Evolutionary conservation across 805 yeast genomes (phyloP).

Genomic region (Spencermartinsiella europaea): DNA sequence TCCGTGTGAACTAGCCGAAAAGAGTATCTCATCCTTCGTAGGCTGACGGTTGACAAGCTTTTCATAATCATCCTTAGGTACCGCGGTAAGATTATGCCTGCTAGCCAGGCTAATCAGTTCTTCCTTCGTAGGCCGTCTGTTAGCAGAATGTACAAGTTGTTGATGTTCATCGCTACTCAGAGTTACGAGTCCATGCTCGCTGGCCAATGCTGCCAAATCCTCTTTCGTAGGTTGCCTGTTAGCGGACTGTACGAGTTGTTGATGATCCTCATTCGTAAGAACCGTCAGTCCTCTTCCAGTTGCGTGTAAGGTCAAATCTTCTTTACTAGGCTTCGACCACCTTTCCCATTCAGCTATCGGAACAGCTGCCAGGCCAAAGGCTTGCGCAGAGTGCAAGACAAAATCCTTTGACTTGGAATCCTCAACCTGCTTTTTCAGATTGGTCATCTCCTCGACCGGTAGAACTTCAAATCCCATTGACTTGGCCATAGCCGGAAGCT

Average conservation of each 20-base stretch:
- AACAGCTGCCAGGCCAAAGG: constrained; percentile 17
- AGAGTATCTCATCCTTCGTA: constrained; percentile 14
- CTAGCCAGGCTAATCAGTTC: constrained; percentile 20
- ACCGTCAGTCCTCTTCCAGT: constrained; percentile 10
- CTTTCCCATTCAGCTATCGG: constrained; percentile 16
- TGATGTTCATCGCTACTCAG: background rate
- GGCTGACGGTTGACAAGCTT: constrained; percentile 3
- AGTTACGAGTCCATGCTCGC: constrained; percentile 1
- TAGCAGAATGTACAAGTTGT: background rate
- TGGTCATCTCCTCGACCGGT: constrained; percentile 8
- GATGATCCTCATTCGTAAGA: constrained; percentile 11
- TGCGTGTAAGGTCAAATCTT: constrained; percentile 9
- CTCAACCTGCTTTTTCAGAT: constrained; percentile 7
- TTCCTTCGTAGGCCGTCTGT: constrained; percentile 16
- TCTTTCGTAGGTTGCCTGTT: background rate
- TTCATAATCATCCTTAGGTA: background rate
- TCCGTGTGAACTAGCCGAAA: constrained; percentile 24
- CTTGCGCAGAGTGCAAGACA: constrained; percentile 7
- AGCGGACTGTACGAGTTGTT: constrained; percentile 12
- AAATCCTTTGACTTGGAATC: constrained; percentile 3
- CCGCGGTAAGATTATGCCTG: constrained; percentile 9
- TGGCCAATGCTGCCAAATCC: constrained; percentile 1
- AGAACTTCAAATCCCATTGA: constrained; percentile 16
- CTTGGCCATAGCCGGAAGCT: constrained; percentile 15
- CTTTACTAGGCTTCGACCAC: constrained; percentile 1